Evolutionary conservation across 208 protist species (phyloP).

Genomic region (Endotrypanum monterogeii): DNA sequence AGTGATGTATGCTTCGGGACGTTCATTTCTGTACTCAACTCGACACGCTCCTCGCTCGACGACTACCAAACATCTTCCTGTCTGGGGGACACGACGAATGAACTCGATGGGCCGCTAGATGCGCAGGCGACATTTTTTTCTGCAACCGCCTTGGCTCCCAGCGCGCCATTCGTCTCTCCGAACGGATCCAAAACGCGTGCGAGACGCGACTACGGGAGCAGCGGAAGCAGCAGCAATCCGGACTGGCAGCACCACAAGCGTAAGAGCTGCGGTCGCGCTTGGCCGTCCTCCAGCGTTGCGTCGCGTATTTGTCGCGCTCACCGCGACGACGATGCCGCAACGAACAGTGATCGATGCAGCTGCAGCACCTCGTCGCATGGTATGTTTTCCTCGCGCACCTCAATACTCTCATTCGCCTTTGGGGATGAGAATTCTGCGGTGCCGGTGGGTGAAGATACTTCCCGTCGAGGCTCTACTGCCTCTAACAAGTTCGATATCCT

Average conservation of each 20-base stretch:
- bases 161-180: neutral
- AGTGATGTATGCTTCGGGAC: constrained; percentile 11
- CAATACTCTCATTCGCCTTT: constrained; percentile 3
- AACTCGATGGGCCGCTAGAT: neutral
- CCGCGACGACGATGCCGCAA: neutral
- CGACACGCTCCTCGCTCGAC: constrained; percentile 8
- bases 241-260: neutral
- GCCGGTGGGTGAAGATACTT: too few relatives aligned
- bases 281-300: neutral
- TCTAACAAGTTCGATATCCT: too few relatives aligned
- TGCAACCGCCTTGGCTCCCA: neutral
- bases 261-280: neutral
- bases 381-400: neutral
- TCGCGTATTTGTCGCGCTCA: neutral
- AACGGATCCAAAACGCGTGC: neutral
- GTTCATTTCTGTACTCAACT: constrained; percentile 3
- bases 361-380: neutral
- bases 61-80: constrained; percentile 2
- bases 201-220: neutral
- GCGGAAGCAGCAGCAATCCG: neutral
- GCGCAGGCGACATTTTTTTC: neutral
- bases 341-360: neutral
- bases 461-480: too few relatives aligned
- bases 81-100: neutral
- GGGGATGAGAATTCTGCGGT: neutral